Evolutionary conservation across 1,139 yeast genomes (phyloP), one percentile per base, ranked within the genome.

Genomic region (Suhomyces bokatorum): DNA sequence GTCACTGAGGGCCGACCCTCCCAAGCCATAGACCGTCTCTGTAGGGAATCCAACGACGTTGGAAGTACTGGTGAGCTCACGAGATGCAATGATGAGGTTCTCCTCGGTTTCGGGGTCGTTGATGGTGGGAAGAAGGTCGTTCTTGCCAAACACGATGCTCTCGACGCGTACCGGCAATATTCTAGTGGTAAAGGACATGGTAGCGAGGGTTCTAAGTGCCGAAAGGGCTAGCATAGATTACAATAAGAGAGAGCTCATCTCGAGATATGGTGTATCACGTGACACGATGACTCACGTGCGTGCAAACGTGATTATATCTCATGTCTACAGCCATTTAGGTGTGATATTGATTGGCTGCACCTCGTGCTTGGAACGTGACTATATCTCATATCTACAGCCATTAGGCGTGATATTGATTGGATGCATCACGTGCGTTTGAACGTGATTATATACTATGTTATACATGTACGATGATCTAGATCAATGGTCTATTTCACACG

Each of bases 1-100:
- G 44, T 89, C 90, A 44, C 73, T 75, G 45, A 88, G 69, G 0
- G 96, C 88, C 3, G 93, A 85, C 0, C 95, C 99, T 0, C 96
- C 99, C 2, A 93, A 73, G 0, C 99, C 99, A 61, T 93, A 93
- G 0, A 93, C 99, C 0, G 99, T 93, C 60, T 93, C 99, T 0
- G 99, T 89, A 3, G 99, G 99, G 58, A 93, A 91, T 0, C 95
- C 98, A 13, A 93, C 90, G 0, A 84, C 89, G 26, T 80, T 69
- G 30, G 71, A 62, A 0, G 87, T 72, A 3, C 64, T 62, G 14
- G 69, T 64, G 10, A 88, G 64, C 27, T 83, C 71, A 2, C 65
- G 51, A 0, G 91, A 86, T 3, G 96, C 96, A 28, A 70, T 63
- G 9, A 64, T 48, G 2, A 89, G 64, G 48, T 80, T 79, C 7